Percentiles rank a stretch among this genome's conserved stretches.
Evolutionary conservation across 1,284 basidiomycete genomes (phyloP).

Genomic region (Cutaneotrichosporon mucoides): DNA sequence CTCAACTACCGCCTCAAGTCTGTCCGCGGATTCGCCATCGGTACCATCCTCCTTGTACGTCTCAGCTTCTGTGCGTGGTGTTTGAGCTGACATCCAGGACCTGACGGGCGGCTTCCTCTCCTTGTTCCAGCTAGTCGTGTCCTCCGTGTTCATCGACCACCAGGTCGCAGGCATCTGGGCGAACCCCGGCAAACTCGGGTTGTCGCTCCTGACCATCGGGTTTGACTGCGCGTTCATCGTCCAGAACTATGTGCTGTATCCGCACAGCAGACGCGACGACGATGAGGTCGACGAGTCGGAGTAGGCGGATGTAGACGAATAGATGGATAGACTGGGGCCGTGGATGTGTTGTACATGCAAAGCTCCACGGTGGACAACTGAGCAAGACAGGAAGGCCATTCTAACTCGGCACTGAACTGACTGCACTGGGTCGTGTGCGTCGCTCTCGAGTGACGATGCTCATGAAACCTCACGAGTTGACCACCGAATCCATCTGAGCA

Average conservation of each 20-base stretch:
- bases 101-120: slow-evolving; percentile 43
- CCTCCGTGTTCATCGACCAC: slow-evolving; percentile 37
- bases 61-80: not conserved
- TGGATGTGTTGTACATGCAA: not conserved
- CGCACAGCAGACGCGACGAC: not conserved
- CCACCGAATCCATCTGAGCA: no score
- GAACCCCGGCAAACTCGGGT: slow-evolving; percentile 47
- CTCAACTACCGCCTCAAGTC: slow-evolving; percentile 41
- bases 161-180: slow-evolving; percentile 44
- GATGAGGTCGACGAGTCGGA: slow-evolving; percentile 1
- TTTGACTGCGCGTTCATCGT: slow-evolving; percentile 15
- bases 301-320: not conserved
- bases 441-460: no score
- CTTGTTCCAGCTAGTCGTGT: slow-evolving; percentile 46
- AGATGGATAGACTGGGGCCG: not conserved
- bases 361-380: not conserved
- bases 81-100: slow-evolving; percentile 30
- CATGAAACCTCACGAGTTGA: no score
- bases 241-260: slow-evolving; percentile 13
- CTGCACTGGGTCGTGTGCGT: no score
- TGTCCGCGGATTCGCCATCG: slow-evolving; percentile 42
- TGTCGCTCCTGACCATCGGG: slow-evolving; percentile 32
- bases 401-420: no score
- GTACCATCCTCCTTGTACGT: slow-evolving; percentile 38
- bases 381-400: no score